Conservation (phyloP, 2,329 filamentous ascomycete genomes). For the Scedosporium apiospermum region DNA sequence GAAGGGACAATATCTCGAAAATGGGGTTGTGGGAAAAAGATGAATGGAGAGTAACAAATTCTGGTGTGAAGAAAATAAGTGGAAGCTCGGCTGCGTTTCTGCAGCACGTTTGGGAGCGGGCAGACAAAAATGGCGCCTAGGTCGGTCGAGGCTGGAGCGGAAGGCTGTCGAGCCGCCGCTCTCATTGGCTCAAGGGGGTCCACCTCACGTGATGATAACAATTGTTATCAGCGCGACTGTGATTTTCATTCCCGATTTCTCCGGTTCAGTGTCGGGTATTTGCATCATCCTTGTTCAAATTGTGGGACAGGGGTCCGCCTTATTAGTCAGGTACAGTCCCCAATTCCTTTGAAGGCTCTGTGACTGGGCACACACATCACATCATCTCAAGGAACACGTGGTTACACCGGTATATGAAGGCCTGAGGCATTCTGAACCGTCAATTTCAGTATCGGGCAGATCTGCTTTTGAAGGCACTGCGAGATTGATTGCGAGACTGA, state of each 20-base stretch:
- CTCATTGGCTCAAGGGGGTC: not conserved
- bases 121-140: constrained; percentile 6
- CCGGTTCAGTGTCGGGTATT: not conserved
- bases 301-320: not conserved
- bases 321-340: not conserved
- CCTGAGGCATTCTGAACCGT: not conserved
- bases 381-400: not conserved
- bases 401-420: too few species aligned
- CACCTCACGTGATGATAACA: constrained; percentile 3
- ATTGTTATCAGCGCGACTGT: not conserved
- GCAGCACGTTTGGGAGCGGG: not conserved
- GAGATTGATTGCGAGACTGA: too few species aligned
- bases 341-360: not conserved
- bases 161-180: not conserved
- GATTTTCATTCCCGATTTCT: not conserved
- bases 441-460: not conserved
- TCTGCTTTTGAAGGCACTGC: not conserved
- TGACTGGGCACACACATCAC: not conserved
- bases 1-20: not conserved
- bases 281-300: not conserved
- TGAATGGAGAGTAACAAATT: not conserved
- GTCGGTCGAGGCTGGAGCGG: constrained; percentile 4
- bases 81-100: constrained; percentile 4
- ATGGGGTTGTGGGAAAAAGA: not conserved
- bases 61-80: constrained; percentile 2